These are phyloP conservation scores for Bipolaris gigantea DNA, from an alignment of 2,329 filamentous ascomycete genomes.

Conservation along the genomic window DNA sequence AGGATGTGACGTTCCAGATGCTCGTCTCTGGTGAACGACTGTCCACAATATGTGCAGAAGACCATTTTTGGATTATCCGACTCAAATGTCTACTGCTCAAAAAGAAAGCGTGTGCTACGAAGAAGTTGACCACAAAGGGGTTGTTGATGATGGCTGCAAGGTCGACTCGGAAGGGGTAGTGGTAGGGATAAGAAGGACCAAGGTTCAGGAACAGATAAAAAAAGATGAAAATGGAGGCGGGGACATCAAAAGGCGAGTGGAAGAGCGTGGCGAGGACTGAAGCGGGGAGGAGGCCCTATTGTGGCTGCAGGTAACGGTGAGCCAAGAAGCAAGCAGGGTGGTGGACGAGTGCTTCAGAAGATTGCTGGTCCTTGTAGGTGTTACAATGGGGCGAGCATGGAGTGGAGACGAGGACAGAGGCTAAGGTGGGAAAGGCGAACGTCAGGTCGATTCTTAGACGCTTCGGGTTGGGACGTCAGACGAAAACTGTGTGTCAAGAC, in stretches of 20 bases:
- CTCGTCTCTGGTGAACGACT: conserved; percentile 57
- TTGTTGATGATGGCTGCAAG: neutral
- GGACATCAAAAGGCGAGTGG: conserved; percentile 4
- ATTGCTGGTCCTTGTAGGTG: conserved; percentile 10
- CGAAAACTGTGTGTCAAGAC: conserved; percentile 22
- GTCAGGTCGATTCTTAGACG: conserved; percentile 24
- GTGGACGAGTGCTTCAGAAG: conserved; percentile 20
- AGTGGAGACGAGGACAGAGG: conserved; percentile 21
- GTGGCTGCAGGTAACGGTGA: conserved; percentile 17
- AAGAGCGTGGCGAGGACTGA: conserved; percentile 8
- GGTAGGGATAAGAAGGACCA: conserved; percentile 12
- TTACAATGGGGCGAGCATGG: conserved; percentile 21
- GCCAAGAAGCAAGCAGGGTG: conserved; percentile 10
- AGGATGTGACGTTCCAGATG: conserved; percentile 57
- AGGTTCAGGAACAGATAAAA: conserved; percentile 14
- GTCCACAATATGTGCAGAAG: conserved; percentile 58
- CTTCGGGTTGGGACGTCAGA: conserved; percentile 28
- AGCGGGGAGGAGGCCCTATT: conserved; percentile 9
- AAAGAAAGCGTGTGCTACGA: neutral
- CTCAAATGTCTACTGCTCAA: neutral
- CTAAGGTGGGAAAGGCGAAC: conserved; percentile 26
- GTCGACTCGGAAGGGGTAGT: neutral
- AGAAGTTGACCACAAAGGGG: conserved; percentile 2
- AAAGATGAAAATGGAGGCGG: conserved; percentile 17
- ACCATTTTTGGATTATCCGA: conserved; percentile 47